phyloP scores from a whole-genome alignment of 371 early-diverging fungal genomes.

The Chytridium lagenaria region DNA sequence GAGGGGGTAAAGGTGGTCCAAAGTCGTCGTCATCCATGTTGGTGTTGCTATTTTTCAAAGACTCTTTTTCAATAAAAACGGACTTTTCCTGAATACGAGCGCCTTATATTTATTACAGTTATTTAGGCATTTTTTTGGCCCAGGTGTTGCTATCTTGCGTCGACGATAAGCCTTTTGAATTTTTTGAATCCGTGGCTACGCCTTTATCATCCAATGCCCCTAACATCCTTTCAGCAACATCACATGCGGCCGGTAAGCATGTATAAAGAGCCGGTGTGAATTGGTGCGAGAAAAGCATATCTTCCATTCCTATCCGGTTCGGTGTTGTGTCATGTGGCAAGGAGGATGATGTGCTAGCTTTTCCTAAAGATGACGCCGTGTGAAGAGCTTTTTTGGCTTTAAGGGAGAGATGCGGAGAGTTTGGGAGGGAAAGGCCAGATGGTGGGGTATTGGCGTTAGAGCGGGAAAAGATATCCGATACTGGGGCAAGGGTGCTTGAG shows the following conservation, averaged over 20 bases:
- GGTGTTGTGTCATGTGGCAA: not conserved
- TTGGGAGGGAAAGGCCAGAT: not conserved
- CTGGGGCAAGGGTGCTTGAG: not conserved
- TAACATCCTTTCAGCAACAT: slow-evolving; percentile 16
- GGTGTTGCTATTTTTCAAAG: too few relatives aligned
- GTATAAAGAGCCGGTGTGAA: slow-evolving; percentile 21
- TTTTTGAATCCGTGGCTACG: not conserved
- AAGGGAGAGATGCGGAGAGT: not conserved
- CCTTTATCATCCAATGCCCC: not conserved
- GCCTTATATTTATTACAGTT: not conserved
- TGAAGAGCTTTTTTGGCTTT: slow-evolving; percentile 5
- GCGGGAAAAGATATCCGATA: not conserved
- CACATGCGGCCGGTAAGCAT: not conserved
- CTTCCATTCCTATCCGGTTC: not conserved
- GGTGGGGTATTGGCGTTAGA: not conserved
- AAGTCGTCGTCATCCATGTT: too few relatives aligned
- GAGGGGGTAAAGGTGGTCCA: too few relatives aligned
- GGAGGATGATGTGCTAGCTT: not conserved
- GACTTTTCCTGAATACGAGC: not conserved
- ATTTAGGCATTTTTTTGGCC: not conserved
- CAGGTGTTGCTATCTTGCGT: not conserved
- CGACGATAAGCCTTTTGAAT: slow-evolving; percentile 3
- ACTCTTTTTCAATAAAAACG: not conserved
- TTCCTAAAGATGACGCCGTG: not conserved
- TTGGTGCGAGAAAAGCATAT: slow-evolving; percentile 15